Conservation (phyloP, 768 basidiomycete genomes). For the Lactifluus echinatus region DNA sequence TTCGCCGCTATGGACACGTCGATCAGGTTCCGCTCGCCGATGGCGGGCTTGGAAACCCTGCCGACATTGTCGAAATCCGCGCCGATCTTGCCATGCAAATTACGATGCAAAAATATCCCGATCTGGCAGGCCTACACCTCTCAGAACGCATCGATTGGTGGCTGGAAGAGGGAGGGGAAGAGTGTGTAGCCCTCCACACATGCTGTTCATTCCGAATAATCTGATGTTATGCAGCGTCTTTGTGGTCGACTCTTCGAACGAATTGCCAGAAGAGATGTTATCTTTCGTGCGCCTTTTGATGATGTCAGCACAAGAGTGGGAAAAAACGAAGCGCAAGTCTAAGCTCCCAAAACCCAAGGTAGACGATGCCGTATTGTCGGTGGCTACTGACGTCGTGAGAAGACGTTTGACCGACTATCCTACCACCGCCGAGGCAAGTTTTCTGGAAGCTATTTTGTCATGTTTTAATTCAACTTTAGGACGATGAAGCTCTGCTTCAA, state of each 20-base stretch:
- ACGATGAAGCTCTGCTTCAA: conserved; percentile 41
- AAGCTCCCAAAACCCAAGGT: conserved; percentile 68
- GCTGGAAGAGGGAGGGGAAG: conserved; percentile 84
- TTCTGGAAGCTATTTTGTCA: neutral
- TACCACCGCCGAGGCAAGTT: conserved; percentile 49
- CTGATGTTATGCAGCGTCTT: conserved; percentile 38
- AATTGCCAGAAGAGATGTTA: conserved; percentile 47
- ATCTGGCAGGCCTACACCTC: conserved; percentile 17
- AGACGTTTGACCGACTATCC: conserved; percentile 47
- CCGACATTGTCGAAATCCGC: conserved; percentile 68
- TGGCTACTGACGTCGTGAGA: conserved; percentile 42
- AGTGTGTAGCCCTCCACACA: conserved; percentile 41
- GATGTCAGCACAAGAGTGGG: conserved; percentile 49
- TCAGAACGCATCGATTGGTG: conserved; percentile 81
- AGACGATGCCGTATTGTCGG: conserved; percentile 38
- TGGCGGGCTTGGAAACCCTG: conserved; percentile 56
- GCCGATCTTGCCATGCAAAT: conserved; percentile 57
- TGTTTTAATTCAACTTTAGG: conserved; percentile 27
- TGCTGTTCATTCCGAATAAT: neutral
- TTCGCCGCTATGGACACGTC: conserved; percentile 92
- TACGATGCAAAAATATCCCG: conserved; percentile 21
- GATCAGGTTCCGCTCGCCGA: conserved; percentile 56
- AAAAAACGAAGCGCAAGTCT: conserved; percentile 47
- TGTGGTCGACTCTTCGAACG: conserved; percentile 42
- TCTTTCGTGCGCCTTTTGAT: conserved; percentile 60